Percentiles rank a stretch among this genome's conserved stretches.
Evolutionary conservation across 2,329 filamentous ascomycete genomes (phyloP).

Genomic region (Pestalotiopsis sp.): DNA sequence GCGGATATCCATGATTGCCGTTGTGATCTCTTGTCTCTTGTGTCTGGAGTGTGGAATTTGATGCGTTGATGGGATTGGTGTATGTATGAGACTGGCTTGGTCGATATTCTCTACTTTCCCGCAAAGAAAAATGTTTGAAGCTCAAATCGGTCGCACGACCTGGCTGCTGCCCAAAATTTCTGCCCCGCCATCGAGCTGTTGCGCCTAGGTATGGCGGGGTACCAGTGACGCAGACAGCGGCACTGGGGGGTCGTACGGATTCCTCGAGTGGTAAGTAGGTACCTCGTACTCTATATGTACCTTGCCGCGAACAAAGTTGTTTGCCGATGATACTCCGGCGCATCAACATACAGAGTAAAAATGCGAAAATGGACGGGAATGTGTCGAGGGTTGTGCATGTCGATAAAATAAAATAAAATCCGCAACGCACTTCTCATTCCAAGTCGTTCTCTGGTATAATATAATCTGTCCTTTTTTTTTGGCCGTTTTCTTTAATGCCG

Average conservation of each 20-base stretch:
- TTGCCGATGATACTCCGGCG: neutral
- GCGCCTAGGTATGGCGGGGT: constrained; percentile 4
- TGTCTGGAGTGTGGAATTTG: neutral
- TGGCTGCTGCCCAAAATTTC: constrained; percentile 4
- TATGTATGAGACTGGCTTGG: too few species aligned
- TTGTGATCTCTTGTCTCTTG: neutral
- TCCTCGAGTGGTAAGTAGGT: neutral
- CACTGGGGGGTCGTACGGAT: neutral
- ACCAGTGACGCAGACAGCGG: constrained; percentile 1
- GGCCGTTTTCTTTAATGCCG: too few species aligned
- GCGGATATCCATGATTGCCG: constrained; percentile 8
- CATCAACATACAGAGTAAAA: neutral
- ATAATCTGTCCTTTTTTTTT: too few species aligned
- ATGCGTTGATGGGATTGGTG: neutral
- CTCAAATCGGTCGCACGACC: neutral
- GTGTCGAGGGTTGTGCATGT: too few species aligned
- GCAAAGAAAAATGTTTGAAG: neutral
- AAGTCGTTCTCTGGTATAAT: too few species aligned
- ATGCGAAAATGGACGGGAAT: too few species aligned
- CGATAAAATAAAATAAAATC: too few species aligned
- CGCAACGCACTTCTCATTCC: too few species aligned
- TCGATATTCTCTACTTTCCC: neutral
- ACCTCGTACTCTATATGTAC: too few species aligned
- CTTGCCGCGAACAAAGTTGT: neutral
- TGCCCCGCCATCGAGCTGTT: constrained; percentile 6